Evolutionary conservation across 179 eudicot genomes (phyloP).

Genomic region (Amaranthus tricolor): DNA sequence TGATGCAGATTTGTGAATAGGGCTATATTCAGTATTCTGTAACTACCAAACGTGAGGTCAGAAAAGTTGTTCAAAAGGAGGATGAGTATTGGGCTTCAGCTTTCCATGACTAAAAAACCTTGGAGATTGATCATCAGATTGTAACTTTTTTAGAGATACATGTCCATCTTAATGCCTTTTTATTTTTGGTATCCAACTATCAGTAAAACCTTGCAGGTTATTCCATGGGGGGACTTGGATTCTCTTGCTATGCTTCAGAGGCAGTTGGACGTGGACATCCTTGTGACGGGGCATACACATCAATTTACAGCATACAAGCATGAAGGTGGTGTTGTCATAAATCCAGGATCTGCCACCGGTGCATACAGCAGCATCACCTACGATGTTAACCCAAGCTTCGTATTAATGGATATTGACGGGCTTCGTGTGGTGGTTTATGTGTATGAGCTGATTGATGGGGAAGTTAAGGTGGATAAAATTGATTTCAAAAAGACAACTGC

Average conservation of each 20-base stretch:
- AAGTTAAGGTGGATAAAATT: constrained; percentile 97
- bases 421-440: constrained; percentile 94
- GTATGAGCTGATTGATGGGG: constrained; percentile 97
- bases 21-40: too few species aligned
- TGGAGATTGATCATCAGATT: too few species aligned
- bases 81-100: too few species aligned
- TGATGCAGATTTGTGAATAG: too few species aligned
- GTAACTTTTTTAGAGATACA: not conserved
- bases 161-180: too few species aligned
- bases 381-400: constrained; percentile 95
- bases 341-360: constrained; percentile 98
- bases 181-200: not conserved
- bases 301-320: constrained; percentile 99
- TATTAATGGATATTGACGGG: constrained; percentile 97
- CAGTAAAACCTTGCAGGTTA: constrained; percentile 40
- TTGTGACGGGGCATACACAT: constrained; percentile 95
- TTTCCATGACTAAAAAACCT: too few species aligned
- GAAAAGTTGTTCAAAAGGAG: too few species aligned
- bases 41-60: too few species aligned
- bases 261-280: constrained; percentile 94
- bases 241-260: constrained; percentile 97
- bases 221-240: constrained; percentile 97
- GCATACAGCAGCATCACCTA: constrained; percentile 94
- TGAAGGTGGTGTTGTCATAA: constrained; percentile 95
- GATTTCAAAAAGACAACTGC: constrained; percentile 90